These are phyloP conservation scores for Trametes sp. DNA, from an alignment of 1,284 basidiomycete genomes.

Conservation along the genomic window DNA sequence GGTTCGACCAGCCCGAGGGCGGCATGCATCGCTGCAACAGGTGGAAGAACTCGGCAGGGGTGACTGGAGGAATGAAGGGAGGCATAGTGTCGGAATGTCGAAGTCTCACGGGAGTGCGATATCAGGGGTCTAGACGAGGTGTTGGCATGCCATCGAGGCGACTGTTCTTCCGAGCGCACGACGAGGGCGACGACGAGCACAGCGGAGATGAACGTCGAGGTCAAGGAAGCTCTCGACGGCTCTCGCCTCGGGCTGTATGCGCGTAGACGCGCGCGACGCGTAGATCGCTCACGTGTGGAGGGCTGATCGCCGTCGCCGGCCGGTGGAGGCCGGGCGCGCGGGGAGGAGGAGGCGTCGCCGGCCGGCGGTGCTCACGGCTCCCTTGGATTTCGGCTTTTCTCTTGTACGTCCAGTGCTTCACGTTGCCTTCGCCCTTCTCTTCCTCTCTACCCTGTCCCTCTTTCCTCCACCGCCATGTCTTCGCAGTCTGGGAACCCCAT, in stretches of 20 bases:
- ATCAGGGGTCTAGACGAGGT: neutral
- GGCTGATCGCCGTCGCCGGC: constrained; percentile 20
- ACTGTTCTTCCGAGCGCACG: neutral
- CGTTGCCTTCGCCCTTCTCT: constrained; percentile 8
- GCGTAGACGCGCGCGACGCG: constrained; percentile 13
- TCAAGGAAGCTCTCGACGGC: constrained; percentile 12
- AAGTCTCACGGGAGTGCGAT: neutral
- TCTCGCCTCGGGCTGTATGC: constrained; percentile 14
- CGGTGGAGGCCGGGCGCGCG: constrained; percentile 9
- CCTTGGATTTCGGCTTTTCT: constrained; percentile 29
- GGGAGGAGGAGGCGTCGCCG: constrained; percentile 2
- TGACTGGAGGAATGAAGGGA: constrained; percentile 33
- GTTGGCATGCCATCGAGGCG: constrained; percentile 18
- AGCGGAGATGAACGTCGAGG: constrained; percentile 1
- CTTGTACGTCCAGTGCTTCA: constrained; percentile 22
- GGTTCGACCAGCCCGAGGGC: constrained; percentile 38
- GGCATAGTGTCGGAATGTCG: constrained; percentile 15
- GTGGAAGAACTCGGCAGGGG: constrained; percentile 38
- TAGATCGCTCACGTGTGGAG: constrained; percentile 6
- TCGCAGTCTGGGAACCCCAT: constrained; percentile 43
- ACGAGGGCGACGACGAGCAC: constrained; percentile 2
- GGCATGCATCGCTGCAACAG: constrained; percentile 42
- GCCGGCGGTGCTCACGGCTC: constrained; percentile 12
- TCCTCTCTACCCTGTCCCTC: constrained; percentile 15
- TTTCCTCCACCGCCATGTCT: constrained; percentile 39